Evolutionary conservation across 805 yeast genomes (phyloP), one percentile per base, ranked within the genome.

Genomic region (Brettanomyces custersianus): DNA sequence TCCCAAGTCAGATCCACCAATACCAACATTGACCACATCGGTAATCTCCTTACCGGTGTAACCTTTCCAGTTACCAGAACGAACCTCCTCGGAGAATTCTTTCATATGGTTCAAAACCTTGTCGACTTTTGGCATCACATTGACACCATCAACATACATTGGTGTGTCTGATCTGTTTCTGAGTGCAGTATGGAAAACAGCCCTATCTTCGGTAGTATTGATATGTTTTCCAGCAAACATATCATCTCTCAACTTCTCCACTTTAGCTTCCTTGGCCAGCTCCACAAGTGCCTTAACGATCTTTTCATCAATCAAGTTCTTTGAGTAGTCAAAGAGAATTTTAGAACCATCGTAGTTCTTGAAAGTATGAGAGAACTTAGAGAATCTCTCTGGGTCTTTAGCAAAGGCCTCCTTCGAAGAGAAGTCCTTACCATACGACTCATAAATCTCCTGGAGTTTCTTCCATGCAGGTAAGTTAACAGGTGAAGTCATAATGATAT

Each of bases 1-100:
- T 53, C 98, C 98, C 52, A 92, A 74, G 64, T 92, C 98, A 20
- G 96, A 87, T 51, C 98, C 98, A 59, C 98, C 98, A 58, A 92
- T 92, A 64, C 98, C 98, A 53, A 92, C 85, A 74, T 92, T 92
- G 55, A 92, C 97, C 39, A 92, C 78, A 55, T 86, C 94, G 51
- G 92, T 83, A 65, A 92, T 90, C 51, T 70, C 65, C 74, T 87
- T 86, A 50, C 97, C 97, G 49, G 96, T 80, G 74, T 83, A 90
- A 60, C 98, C 98, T 53, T 76, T 87, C 96, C 97, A 90, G 47
- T 67, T 72, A 54, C 98, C 98, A 33, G 92, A 79, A 65, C 98
- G 80, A 43, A 92, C 83, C 45, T 72, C 68, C 45, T 85, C 84
- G 39, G 95, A 78, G 70, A 92, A 92, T 62, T 88, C 95, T 69